These are phyloP conservation scores for Colletotrichum theobromicola DNA, from an alignment of 2,329 filamentous ascomycete genomes.

Conservation along the genomic window DNA sequence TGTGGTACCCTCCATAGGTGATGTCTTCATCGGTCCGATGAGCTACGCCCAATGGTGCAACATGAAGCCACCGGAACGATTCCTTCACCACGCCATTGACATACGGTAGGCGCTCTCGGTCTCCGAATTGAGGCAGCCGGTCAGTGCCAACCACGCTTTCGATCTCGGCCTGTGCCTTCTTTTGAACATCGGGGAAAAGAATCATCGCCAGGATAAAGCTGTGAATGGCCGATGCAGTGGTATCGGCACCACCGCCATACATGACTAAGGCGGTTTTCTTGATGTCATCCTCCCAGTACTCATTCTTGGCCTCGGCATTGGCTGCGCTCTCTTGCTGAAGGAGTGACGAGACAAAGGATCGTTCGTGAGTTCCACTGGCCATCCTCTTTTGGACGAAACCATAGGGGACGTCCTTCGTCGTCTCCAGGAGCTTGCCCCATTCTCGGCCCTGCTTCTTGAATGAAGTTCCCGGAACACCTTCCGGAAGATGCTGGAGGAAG, in stretches of 20 bases:
- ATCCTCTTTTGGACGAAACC: background rate
- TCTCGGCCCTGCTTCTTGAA: conserved; percentile 10
- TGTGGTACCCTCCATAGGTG: background rate
- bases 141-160: background rate
- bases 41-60: background rate
- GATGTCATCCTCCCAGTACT: background rate
- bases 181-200: background rate
- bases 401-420: conserved; percentile 7
- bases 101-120: background rate
- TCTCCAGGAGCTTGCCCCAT: background rate
- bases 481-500: background rate
- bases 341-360: background rate
- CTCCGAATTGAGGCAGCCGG: background rate
- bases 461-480: conserved; percentile 1
- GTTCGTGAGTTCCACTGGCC: background rate
- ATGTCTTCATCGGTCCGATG: background rate
- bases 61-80: background rate
- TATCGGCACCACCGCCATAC: background rate
- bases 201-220: background rate
- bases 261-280: background rate
- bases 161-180: background rate
- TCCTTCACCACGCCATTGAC: background rate
- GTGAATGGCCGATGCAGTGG: background rate
- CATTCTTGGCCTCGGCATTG: background rate
- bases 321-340: background rate